phyloP scores from a whole-genome alignment of 345 rosid species.

The Citrus glauca region DNA sequence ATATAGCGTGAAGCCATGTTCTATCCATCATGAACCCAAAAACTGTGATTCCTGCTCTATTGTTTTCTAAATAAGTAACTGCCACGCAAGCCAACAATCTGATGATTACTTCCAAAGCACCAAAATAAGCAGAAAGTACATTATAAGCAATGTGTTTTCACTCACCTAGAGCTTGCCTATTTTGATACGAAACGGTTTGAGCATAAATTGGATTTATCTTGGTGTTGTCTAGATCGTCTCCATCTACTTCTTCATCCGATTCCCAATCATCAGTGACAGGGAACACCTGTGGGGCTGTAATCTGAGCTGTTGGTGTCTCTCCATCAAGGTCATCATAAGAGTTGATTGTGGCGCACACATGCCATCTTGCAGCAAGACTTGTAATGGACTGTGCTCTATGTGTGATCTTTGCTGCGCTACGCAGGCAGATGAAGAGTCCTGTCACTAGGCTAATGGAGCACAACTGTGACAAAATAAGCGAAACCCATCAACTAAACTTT shows the following conservation, averaged over 20 bases:
- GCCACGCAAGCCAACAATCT: slow-evolving; percentile 19
- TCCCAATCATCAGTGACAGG: slow-evolving; percentile 34
- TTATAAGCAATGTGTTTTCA: neutral
- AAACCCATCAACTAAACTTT: neutral
- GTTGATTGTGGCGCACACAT: slow-evolving; percentile 77
- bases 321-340: slow-evolving; percentile 63
- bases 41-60: slow-evolving; percentile 82
- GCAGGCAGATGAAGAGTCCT: slow-evolving; percentile 80
- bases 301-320: slow-evolving; percentile 52
- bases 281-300: slow-evolving; percentile 21
- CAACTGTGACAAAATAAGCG: slow-evolving; percentile 36
- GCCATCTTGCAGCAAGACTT: slow-evolving; percentile 90
- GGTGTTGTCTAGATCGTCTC: slow-evolving; percentile 56
- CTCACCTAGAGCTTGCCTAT: slow-evolving; percentile 85
- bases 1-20: slow-evolving; percentile 78
- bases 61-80: slow-evolving; percentile 85
- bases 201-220: slow-evolving; percentile 57
- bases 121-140: neutral
- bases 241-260: slow-evolving; percentile 71
- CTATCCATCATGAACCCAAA: slow-evolving; percentile 83
- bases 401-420: slow-evolving; percentile 89
- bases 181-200: slow-evolving; percentile 73
- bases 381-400: slow-evolving; percentile 81
- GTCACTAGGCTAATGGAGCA: slow-evolving; percentile 76
- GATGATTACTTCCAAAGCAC: neutral